phyloP scores from a whole-genome alignment of 2,329 filamentous ascomycete species.

The Beauveria sp. region DNA sequence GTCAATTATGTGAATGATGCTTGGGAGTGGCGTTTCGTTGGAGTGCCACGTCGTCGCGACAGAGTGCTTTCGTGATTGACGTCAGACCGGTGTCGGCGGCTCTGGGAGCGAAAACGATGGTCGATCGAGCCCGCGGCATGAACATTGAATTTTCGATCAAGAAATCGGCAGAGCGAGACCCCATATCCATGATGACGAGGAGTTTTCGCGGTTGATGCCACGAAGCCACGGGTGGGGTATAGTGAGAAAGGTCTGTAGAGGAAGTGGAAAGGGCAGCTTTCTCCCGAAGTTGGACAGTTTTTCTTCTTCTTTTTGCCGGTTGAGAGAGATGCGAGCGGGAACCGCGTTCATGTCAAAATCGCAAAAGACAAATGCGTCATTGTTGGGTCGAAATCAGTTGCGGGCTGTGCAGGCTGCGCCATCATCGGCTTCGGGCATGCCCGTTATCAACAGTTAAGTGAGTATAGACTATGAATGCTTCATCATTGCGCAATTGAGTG shows the following conservation, averaged over 20 bases:
- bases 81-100: not conserved
- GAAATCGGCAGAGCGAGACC: not conserved
- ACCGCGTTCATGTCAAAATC: not conserved
- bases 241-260: not conserved
- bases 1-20: too few relatives aligned
- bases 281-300: not conserved
- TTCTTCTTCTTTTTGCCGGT: not conserved
- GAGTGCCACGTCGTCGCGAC: not conserved
- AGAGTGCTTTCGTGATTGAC: not conserved
- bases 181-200: not conserved
- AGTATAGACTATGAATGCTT: not conserved
- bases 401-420: conserved; percentile 4
- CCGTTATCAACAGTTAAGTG: not conserved
- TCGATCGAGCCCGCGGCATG: too few relatives aligned
- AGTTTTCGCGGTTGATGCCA: not conserved
- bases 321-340: not conserved
- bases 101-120: too few relatives aligned
- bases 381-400: not conserved
- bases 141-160: too few relatives aligned
- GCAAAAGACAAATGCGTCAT: not conserved
- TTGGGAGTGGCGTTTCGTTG: too few relatives aligned
- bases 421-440: not conserved
- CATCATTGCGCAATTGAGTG: not conserved
- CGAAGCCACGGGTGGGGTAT: not conserved
- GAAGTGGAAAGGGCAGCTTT: not conserved